Evolutionary conservation across 2,329 filamentous ascomycete genomes (phyloP), one percentile per base, ranked within the genome.

Genomic region (Trichoderma sp.): DNA sequence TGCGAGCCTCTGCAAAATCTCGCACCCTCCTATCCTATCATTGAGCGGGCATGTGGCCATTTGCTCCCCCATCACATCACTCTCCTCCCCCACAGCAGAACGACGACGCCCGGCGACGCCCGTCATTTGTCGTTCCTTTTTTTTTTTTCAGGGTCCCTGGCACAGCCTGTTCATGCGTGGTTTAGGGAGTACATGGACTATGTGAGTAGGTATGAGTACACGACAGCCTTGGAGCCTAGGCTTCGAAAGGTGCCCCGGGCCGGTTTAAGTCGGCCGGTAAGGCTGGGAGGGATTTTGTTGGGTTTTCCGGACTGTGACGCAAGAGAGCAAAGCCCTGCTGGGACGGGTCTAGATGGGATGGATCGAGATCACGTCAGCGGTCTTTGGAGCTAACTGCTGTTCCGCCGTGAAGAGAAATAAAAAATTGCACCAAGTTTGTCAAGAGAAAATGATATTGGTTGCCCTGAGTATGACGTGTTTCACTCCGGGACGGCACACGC

Each of bases 341-440:
- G n/a, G n/a, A 64, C n/a, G 21, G 65, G 33, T 21, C 50, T 60
- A 21, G 24, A 24, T 45, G 27, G 60, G 41, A 56, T 29, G 69
- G 69, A 72, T 72, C 60, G 59, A 72, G 69, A 72, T 72, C 69
- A 72, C 69, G 69, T 72, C 69, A 72, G 69, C 69, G 62, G 21
- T 38, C 41, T 35, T 31, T 60, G 56, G 41, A 63, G 38, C 45
- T 50, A 59, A 45, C 29, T 38, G 1, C n/a, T 27, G 45, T 64
- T 35, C 7, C 38, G 60, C 21, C 4, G 45, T 24, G 45, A 6
- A 24, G 5, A 12, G 12, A 24, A 18, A 6, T 2, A 24, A 35
- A 31, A 35, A n/a, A 35, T 7, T 63, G 60, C 31, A 35, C 33
- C 60, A 35, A 6, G n/a, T 63, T 24, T 27, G 8, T 18, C n/a